Base-by-base conservation (phyloP, 1,284 basidiomycete genomes). In the Neonothopanus nambi region DNA sequence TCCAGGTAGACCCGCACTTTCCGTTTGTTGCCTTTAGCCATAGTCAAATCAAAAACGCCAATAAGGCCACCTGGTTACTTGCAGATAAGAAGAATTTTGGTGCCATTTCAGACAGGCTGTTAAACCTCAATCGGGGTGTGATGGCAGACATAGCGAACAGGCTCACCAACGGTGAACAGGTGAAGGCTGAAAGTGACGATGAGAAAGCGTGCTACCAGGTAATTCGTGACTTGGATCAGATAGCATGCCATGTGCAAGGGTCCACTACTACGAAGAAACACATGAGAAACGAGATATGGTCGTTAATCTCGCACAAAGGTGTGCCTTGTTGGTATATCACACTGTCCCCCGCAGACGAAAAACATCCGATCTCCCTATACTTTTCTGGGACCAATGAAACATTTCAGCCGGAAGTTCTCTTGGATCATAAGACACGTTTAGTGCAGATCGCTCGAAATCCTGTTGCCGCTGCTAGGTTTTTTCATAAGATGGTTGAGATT, bases 251-350 rank as follows among this genome's bases (percentile, higher is more conserved):
- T 48, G 68, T 74, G 0, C 37, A 65, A 23, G 68, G 71, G 0
- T 75, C 73, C 2, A 57, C 59, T 1, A 66, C 66, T 1, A 57
- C 48, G 2, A 68, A 67, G 37, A 74, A 72, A 57, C 61, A 66
- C 41, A 68, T 68, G 67, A 23, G 68, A 17, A 69, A 69, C 57
- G 67, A 76, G 48, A 68, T 75, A 3, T 71, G 70, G 70, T 67
- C 70, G 2, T 43, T 75, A 5, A 67, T 69, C 11, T 59, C 56
- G 11, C 59, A 61, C 39, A 24, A 51, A 9, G 65, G 67, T 23
- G 59, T 63, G 9, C 68, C 68, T 2, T 50, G 58, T 0, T 67
- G 63, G 61, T 69, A 65, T 47, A 60, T 69, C 1, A 68, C 67
- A 12, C 61, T 66, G 36, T 48, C 64, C 5, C 66, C 65, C 24